Conservation (phyloP, 441 rosid genomes). For the Arabidopsis lyrata region DNA sequence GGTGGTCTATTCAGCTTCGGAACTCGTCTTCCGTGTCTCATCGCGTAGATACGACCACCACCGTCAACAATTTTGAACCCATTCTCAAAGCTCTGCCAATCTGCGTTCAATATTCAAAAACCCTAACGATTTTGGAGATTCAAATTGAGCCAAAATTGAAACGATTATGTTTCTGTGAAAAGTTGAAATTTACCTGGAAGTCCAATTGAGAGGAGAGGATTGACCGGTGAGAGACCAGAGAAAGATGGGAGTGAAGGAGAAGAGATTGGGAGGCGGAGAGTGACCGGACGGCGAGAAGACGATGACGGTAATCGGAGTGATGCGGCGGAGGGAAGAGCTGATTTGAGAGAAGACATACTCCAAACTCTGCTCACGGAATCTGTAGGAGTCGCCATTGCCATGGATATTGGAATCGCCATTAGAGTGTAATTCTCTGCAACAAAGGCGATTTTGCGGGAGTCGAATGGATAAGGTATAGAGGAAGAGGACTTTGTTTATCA, state of each 20-base stretch:
- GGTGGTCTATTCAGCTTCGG: conserved; percentile 91
- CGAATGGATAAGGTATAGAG: conserved; percentile 38
- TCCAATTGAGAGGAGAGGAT: conserved; percentile 62
- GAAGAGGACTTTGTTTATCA: conserved; percentile 19
- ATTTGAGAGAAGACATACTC: conserved; percentile 69
- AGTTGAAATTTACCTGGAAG: conserved; percentile 53
- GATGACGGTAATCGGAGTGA: conserved; percentile 45
- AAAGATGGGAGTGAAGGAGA: conserved; percentile 55
- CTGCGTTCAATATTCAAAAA: conserved; percentile 45
- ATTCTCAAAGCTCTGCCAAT: conserved; percentile 49
- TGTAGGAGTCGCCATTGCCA: conserved; percentile 47
- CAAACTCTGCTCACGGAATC: conserved; percentile 48
- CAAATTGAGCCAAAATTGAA: conserved; percentile 18
- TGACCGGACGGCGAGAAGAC: conserved; percentile 39
- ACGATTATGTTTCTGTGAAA: background rate
- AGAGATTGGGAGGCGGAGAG: conserved; percentile 40
- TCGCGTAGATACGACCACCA: conserved; percentile 69
- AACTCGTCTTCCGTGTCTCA: conserved; percentile 88
- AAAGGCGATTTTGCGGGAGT: conserved; percentile 6
- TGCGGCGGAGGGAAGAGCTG: conserved; percentile 60
- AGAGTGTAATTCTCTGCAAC: conserved; percentile 33
- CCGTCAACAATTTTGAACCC: conserved; percentile 58
- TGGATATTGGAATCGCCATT: conserved; percentile 45
- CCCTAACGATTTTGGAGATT: conserved; percentile 1
- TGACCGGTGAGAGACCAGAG: conserved; percentile 62